Percentiles rank a stretch among this genome's conserved stretches.
These are phyloP conservation scores for Aspergillus fischeri DNA, from an alignment of 2,329 filamentous ascomycete species.

Conservation along the genomic window DNA sequence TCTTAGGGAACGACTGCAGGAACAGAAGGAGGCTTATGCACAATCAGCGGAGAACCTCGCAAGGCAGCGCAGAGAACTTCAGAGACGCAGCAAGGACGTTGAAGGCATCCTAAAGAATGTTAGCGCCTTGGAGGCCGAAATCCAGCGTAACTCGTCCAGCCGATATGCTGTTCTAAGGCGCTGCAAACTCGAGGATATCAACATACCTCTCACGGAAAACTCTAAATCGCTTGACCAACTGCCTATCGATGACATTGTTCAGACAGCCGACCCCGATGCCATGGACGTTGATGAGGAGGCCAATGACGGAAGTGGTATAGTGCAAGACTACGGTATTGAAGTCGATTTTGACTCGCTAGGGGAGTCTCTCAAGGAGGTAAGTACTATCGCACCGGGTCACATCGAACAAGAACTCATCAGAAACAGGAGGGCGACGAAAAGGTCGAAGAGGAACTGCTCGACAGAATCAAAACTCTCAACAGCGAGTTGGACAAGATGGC, in stretches of 20 bases:
- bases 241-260: slow-evolving; percentile 79
- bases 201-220: slow-evolving; percentile 70
- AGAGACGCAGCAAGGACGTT: slow-evolving; percentile 79
- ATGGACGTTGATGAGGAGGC: slow-evolving; percentile 86
- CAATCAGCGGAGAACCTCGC: slow-evolving; percentile 70
- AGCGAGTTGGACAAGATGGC: slow-evolving; percentile 88
- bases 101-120: slow-evolving; percentile 72
- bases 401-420: slow-evolving; percentile 7
- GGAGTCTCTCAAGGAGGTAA: slow-evolving; percentile 73
- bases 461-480: slow-evolving; percentile 70
- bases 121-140: slow-evolving; percentile 72
- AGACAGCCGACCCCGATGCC: slow-evolving; percentile 69
- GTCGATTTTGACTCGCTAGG: slow-evolving; percentile 79
- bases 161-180: slow-evolving; percentile 81
- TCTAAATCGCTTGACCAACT: slow-evolving; percentile 72
- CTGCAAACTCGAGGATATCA: slow-evolving; percentile 91
- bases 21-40: slow-evolving; percentile 63
- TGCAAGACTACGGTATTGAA: slow-evolving; percentile 88
- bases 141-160: slow-evolving; percentile 77
- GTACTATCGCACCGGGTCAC: slow-evolving; percentile 25
- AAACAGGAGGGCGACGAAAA: slow-evolving; percentile 63
- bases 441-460: slow-evolving; percentile 70
- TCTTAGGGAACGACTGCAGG: slow-evolving; percentile 66
- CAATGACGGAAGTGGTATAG: slow-evolving; percentile 45
- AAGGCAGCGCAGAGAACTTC: slow-evolving; percentile 73